Conservation (phyloP, 768 basidiomycete genomes). For the Podaxis sp. region DNA sequence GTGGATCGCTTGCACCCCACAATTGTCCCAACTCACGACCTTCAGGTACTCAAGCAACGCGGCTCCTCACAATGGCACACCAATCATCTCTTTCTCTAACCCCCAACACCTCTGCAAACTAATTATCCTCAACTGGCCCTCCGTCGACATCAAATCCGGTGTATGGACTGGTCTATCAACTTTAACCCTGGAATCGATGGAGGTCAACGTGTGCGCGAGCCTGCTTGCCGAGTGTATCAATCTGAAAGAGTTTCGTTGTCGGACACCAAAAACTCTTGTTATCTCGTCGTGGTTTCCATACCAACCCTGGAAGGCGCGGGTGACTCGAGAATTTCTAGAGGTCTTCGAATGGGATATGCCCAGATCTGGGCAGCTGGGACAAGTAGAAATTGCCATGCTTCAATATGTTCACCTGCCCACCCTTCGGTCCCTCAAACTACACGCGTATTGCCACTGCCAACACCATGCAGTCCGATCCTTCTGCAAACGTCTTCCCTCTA, state of each 20-base stretch:
- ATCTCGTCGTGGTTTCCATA: not conserved
- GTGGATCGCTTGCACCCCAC: not conserved
- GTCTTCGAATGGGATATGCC: not conserved
- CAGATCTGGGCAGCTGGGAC: not conserved
- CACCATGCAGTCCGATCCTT: not conserved
- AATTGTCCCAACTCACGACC: not conserved
- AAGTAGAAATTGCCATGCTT: not conserved
- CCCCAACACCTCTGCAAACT: not conserved
- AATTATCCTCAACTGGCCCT: not conserved
- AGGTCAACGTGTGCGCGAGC: constrained; percentile 4
- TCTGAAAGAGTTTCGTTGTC: not conserved
- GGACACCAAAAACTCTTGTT: not conserved
- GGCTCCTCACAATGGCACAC: not conserved
- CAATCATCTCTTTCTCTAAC: not conserved
- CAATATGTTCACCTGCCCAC: not conserved
- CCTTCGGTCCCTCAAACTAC: not conserved
- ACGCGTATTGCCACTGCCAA: not conserved
- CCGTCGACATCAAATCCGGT: not conserved
- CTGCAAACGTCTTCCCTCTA: not conserved
- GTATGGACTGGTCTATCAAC: not conserved
- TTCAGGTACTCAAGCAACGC: not conserved
- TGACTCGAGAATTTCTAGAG: not conserved
- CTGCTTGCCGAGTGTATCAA: not conserved
- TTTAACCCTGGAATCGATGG: constrained; percentile 3
- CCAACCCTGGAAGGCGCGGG: not conserved